These are phyloP conservation scores for Globisporangium viniferum DNA, from an alignment of 352 stramenopile genomes.

Conservation along the genomic window DNA sequence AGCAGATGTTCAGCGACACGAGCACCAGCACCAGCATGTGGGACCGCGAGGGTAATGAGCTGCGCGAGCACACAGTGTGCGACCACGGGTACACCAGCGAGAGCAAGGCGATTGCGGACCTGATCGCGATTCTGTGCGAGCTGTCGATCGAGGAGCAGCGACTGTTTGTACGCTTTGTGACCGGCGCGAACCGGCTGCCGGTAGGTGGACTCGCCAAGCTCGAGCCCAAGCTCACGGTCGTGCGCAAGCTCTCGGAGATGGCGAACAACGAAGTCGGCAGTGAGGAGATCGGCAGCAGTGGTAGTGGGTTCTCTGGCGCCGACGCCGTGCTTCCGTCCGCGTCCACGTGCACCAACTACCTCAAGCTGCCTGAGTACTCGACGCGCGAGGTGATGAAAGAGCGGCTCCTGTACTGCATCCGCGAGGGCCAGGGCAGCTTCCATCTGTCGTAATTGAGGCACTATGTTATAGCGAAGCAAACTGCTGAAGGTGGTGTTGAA, in stretches of 20 bases:
- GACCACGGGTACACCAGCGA: slow-evolving; percentile 77
- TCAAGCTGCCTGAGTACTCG: slow-evolving; percentile 91
- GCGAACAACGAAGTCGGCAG: slow-evolving; percentile 12
- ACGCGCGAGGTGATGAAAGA: slow-evolving; percentile 65
- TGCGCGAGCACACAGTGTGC: slow-evolving; percentile 80
- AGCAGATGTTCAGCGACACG: slow-evolving; percentile 56
- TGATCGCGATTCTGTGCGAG: slow-evolving; percentile 77
- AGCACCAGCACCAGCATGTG: slow-evolving; percentile 49
- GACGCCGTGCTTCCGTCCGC: slow-evolving; percentile 78
- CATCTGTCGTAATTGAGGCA: slow-evolving; percentile 52
- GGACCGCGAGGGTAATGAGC: slow-evolving; percentile 60
- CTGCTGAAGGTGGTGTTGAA: not conserved
- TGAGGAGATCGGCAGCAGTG: slow-evolving; percentile 2
- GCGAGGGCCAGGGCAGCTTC: slow-evolving; percentile 82
- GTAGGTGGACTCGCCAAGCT: slow-evolving; percentile 79
- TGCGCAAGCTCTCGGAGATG: slow-evolving; percentile 65
- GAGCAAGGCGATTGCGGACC: slow-evolving; percentile 62
- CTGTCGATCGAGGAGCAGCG: slow-evolving; percentile 66
- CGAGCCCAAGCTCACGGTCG: slow-evolving; percentile 85
- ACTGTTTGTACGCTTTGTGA: slow-evolving; percentile 90
- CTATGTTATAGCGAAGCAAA: not conserved
- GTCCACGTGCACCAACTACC: slow-evolving; percentile 89
- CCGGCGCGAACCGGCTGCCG: slow-evolving; percentile 80
- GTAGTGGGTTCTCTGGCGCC: slow-evolving; percentile 5
- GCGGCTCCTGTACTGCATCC: slow-evolving; percentile 81